Base-by-base conservation (phyloP, 768 basidiomycete genomes). In the Phlebiopsis gigantea region DNA sequence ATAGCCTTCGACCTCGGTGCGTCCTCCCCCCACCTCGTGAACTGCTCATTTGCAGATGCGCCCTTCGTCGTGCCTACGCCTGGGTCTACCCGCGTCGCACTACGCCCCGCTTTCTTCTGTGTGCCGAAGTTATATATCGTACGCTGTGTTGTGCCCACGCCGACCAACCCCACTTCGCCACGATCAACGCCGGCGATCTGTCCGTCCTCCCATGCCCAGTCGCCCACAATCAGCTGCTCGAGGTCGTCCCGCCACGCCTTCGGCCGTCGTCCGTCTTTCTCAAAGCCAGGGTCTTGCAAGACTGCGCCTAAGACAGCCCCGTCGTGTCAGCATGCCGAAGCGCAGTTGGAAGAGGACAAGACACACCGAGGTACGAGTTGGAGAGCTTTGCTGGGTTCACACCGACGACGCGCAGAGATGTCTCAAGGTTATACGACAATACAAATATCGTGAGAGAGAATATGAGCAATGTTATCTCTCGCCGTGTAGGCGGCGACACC, bases 391-490 rank as follows among this genome's bases (percentile, higher is more conserved):
- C 57, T 9, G 68, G 68, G 30, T 55, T 55, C 2, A 72, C 55
- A 21, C 73, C 69, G 22, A 82, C 68, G 34, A 79, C 71, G 43
- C 76, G 74, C 5, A 90, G 71, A 0, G 87, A 83, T 2, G 77
- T 68, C 68, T 90, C 86, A 58, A 90, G 71, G 71, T 93, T 88
- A 67, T 85, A 89, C 39, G 89, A 80, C 45, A 93, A 69, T 26
- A 87, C 71, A 65, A 92, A 89, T 49, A 82, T 70, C 15, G 81
- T 73, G 29, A 90, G 68, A 9, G 84, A 81, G 62, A 87, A 80
- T 31, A 90, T 72, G 58, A 89, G 64, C 62, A 94, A 79, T 9
- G 82, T 76, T 29, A 87, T 62, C 71, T 94, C 93, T 61, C 91
- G 82, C 61, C 85, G 80, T 47, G 79, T 87, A 10, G 87, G 90